Conservation (phyloP, 202 grass and related monocot species). For the Brachypodium distachyon region DNA sequence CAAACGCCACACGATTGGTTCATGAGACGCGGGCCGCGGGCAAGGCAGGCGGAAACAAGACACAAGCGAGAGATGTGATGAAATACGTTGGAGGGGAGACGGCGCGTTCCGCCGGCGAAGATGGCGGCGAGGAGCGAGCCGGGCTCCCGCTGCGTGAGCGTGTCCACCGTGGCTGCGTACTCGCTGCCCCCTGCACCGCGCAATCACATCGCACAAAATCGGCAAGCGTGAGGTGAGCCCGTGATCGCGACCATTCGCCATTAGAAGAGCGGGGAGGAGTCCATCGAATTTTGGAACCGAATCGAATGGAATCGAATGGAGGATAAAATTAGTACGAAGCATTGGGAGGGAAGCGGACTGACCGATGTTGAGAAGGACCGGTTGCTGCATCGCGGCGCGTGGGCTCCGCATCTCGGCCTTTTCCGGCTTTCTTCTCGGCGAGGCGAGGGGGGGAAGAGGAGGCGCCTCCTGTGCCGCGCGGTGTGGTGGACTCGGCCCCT, state of each 20-base stretch:
- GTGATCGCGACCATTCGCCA: neutral
- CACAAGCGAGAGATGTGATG: too few species aligned
- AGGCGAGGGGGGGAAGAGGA: neutral
- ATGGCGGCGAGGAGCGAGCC: slow-evolving; percentile 38
- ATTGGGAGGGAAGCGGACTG: neutral
- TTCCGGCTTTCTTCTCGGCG: neutral
- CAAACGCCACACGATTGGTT: neutral
- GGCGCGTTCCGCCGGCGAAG: slow-evolving; percentile 27
- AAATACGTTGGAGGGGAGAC: slow-evolving; percentile 29
- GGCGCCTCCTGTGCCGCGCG: neutral
- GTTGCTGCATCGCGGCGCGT: neutral
- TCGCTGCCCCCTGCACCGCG: slow-evolving; percentile 31
- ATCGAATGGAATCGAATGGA: neutral
- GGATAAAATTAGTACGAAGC: neutral
- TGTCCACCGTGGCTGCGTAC: slow-evolving; percentile 41
- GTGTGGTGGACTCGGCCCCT: neutral
- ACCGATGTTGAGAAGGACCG: slow-evolving; percentile 32
- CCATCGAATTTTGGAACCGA: neutral
- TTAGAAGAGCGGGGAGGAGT: neutral
- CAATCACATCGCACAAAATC: neutral
- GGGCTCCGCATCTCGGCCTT: neutral
- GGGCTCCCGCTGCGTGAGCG: slow-evolving; percentile 41
- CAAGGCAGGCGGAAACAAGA: neutral
- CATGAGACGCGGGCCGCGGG: neutral
- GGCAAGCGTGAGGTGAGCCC: neutral